Base-by-base conservation (phyloP, 192 early-diverging fungal species). In the Irineochytrium annulatum region DNA sequence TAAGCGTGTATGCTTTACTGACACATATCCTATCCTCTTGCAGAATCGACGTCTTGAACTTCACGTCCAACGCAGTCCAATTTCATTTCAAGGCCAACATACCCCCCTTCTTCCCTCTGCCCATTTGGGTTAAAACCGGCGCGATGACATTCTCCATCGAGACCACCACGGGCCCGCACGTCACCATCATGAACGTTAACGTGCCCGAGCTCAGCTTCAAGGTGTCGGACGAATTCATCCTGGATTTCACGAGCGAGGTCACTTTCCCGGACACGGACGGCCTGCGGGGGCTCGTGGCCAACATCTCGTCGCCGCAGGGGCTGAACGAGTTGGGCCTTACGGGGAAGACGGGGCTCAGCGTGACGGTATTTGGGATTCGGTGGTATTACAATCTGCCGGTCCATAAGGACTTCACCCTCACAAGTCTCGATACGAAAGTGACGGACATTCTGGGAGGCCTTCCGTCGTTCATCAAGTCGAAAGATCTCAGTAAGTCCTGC, bases 361-460 rank as follows among this genome's bases (percentile, higher is more conserved):
- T 49, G 8, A 20, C 46, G 24, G 46, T 49, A 24, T 49, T 49
- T 49, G 46, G 46, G 46, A 49, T 49, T 49, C 46, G 26, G 46
- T 49, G 46, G 46, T 20, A 20, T 24, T 22, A 24, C 6, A 24
- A 24, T 24, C 6, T 49, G 11, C 24, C 24, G 11, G 22, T 49
- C 22, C 6, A 8, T 14, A 49, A 24, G 46, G 24, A 24, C 6
- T 22, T 49, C 5, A 24, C 17, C 11, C 6, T 8, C 24, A 24
- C 17, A 24, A 49, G 11, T 5, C 6, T 49, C 22, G 46, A 24
- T 14, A 22, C 46, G 46, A 24, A 24, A 6, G 8, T 49, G 17
- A 49, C 13, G 46, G 46, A 22, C 6, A 24, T 49, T 8, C 46
- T 49, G 6, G 22, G 22, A 8, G 46, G 11, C 11, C 5, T 49